These are phyloP conservation scores for Pluteus cervinus DNA, from an alignment of 768 basidiomycete species.

Conservation along the genomic window DNA sequence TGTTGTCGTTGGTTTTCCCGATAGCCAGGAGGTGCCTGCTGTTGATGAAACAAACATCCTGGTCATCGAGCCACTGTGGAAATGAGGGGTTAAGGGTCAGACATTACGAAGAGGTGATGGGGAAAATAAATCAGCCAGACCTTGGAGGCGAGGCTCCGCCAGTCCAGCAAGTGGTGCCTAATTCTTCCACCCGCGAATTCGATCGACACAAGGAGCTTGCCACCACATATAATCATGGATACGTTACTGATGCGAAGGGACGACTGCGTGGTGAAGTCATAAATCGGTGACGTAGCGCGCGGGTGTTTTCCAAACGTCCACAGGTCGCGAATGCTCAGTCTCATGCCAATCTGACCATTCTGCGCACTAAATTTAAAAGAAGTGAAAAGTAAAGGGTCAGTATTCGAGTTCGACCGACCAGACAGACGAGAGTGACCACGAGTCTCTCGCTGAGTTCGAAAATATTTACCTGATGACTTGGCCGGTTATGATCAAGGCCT, in stretches of 20 bases:
- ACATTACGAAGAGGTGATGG: neutral
- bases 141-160: slow-evolving; percentile 41
- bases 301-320: slow-evolving; percentile 53
- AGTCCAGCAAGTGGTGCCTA: slow-evolving; percentile 44
- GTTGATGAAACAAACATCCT: slow-evolving; percentile 40
- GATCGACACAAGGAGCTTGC: slow-evolving; percentile 36
- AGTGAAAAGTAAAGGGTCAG: neutral
- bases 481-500: slow-evolving; percentile 37
- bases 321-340: slow-evolving; percentile 49
- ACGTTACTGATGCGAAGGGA: slow-evolving; percentile 27
- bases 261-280: slow-evolving; percentile 34
- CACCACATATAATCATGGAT: slow-evolving; percentile 34
- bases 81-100: too few relatives aligned
- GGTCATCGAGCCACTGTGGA: slow-evolving; percentile 43
- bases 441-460: slow-evolving; percentile 3
- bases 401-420: too few relatives aligned
- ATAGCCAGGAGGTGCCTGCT: slow-evolving; percentile 37
- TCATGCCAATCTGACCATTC: slow-evolving; percentile 34
- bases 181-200: slow-evolving; percentile 33
- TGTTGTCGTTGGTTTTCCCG: slow-evolving; percentile 25
- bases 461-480: slow-evolving; percentile 32
- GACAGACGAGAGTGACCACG: too few relatives aligned
- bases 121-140: slow-evolving; percentile 29
- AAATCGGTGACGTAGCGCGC: slow-evolving; percentile 30
- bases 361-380: slow-evolving; percentile 22